A percentile compares a stretch with the other conserved stretches of the same genome.
phyloP scores from a whole-genome alignment of 1,284 basidiomycete genomes.

The Chalciporus sp. region DNA sequence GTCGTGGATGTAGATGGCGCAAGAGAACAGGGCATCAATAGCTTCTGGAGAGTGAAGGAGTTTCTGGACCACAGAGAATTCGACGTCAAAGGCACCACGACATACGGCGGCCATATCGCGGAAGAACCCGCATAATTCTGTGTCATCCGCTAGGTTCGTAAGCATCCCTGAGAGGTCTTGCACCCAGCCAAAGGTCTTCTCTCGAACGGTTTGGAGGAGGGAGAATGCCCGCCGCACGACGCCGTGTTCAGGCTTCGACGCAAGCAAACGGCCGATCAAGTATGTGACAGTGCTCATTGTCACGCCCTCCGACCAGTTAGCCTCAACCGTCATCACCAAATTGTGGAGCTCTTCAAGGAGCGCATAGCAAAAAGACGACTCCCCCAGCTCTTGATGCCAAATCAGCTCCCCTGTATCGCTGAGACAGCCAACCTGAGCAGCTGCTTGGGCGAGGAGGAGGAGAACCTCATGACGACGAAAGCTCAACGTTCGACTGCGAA shows the following conservation, averaged over 20 bases:
- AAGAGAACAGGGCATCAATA: constrained; percentile 37
- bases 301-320: constrained; percentile 46
- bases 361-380: constrained; percentile 35
- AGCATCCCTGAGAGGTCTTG: constrained; percentile 30
- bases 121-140: constrained; percentile 29
- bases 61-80: constrained; percentile 13
- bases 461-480: constrained; percentile 43
- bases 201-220: constrained; percentile 37
- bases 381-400: constrained; percentile 39
- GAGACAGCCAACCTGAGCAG: constrained; percentile 43
- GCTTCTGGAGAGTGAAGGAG: constrained; percentile 31
- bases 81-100: constrained; percentile 43
- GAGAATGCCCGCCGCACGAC: constrained; percentile 14
- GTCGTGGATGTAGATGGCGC: constrained; percentile 37
- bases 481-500: constrained; percentile 38
- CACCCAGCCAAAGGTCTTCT: constrained; percentile 40
- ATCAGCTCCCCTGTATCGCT: constrained; percentile 14
- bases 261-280: constrained; percentile 39
- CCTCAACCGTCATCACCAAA: constrained; percentile 33
- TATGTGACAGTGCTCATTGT: constrained; percentile 41
- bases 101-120: constrained; percentile 42
- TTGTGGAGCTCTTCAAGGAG: constrained; percentile 38
- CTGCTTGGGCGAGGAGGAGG: constrained; percentile 42
- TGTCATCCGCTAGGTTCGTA: constrained; percentile 22
- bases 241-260: constrained; percentile 19